phyloP scores from a whole-genome alignment of 2,329 filamentous ascomycete genomes.

The Aureobasidium sp. region DNA sequence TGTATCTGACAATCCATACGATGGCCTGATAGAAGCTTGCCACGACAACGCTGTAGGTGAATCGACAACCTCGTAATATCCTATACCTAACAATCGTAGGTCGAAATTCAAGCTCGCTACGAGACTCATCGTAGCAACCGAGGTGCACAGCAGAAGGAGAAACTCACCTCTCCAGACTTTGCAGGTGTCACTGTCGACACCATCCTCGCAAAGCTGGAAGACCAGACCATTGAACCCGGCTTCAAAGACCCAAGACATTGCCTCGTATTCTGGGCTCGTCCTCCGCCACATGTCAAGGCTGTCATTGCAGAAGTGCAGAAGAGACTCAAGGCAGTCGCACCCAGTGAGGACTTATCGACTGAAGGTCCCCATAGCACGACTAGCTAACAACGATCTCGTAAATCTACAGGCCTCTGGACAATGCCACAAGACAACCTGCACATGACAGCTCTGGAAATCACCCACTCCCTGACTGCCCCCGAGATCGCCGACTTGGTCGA shows the following conservation, averaged over 20 bases:
- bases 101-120: constrained; percentile 65
- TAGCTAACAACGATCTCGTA: neutral
- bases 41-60: constrained; percentile 55
- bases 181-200: constrained; percentile 67
- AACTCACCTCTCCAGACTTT: constrained; percentile 64
- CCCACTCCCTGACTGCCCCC: constrained; percentile 65
- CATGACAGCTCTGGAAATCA: constrained; percentile 76
- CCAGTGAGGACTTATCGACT: constrained; percentile 50
- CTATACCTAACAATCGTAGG: constrained; percentile 35
- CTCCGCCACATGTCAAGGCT: constrained; percentile 62
- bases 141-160: constrained; percentile 67
- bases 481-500: constrained; percentile 61
- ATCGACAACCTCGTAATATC: neutral
- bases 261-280: constrained; percentile 81
- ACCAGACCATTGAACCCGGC: constrained; percentile 56
- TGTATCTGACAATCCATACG: constrained; percentile 62
- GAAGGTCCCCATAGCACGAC: neutral
- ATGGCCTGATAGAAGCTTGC: constrained; percentile 63
- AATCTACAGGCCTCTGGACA: constrained; percentile 64
- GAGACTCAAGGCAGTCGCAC: constrained; percentile 56
- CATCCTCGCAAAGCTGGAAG: constrained; percentile 63
- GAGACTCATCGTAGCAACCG: constrained; percentile 64
- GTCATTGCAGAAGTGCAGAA: constrained; percentile 64
- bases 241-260: constrained; percentile 74
- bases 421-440: constrained; percentile 76